Percentiles rank a stretch among this genome's conserved stretches.
Evolutionary conservation across 768 basidiomycete genomes (phyloP).

Genomic region (Russula ochroleuca): DNA sequence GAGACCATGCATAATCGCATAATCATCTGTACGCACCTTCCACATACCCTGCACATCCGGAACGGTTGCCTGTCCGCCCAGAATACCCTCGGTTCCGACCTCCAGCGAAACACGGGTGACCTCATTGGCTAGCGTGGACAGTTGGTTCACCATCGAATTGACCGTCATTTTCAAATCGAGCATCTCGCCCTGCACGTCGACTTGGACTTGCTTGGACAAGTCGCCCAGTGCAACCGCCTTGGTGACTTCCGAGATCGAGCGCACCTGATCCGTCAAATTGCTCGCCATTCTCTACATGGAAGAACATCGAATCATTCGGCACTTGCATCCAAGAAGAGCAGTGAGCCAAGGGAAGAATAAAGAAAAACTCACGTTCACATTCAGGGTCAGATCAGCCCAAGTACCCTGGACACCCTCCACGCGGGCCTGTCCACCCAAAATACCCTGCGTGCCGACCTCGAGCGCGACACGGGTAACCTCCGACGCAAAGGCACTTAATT

Average conservation of each 20-base stretch:
- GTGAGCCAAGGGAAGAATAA: background rate
- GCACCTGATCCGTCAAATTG: slow-evolving; percentile 81
- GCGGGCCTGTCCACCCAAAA: slow-evolving; percentile 81
- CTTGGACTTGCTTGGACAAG: slow-evolving; percentile 76
- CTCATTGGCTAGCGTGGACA: slow-evolving; percentile 70
- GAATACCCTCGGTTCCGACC: slow-evolving; percentile 87
- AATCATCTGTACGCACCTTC: slow-evolving; percentile 55
- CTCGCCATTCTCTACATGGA: slow-evolving; percentile 72
- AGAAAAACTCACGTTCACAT: slow-evolving; percentile 76
- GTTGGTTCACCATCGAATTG: slow-evolving; percentile 71
- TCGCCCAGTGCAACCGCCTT: slow-evolving; percentile 80
- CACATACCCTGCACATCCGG: slow-evolving; percentile 94
- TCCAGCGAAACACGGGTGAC: slow-evolving; percentile 92
- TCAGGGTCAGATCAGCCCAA: slow-evolving; percentile 82
- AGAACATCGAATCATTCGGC: background rate
- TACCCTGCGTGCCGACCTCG: slow-evolving; percentile 85
- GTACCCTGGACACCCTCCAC: slow-evolving; percentile 89
- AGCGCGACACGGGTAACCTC: slow-evolving; percentile 77
- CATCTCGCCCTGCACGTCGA: slow-evolving; percentile 94
- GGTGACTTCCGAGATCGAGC: slow-evolving; percentile 85
- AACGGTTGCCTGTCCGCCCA: slow-evolving; percentile 89
- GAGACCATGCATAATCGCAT: too few species aligned
- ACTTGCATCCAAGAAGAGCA: background rate
- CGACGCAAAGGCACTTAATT: slow-evolving; percentile 74
- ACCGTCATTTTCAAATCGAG: slow-evolving; percentile 77